phyloP scores from a whole-genome alignment of 2,329 filamentous ascomycete species.

The Phyllosticta capitalensis region DNA sequence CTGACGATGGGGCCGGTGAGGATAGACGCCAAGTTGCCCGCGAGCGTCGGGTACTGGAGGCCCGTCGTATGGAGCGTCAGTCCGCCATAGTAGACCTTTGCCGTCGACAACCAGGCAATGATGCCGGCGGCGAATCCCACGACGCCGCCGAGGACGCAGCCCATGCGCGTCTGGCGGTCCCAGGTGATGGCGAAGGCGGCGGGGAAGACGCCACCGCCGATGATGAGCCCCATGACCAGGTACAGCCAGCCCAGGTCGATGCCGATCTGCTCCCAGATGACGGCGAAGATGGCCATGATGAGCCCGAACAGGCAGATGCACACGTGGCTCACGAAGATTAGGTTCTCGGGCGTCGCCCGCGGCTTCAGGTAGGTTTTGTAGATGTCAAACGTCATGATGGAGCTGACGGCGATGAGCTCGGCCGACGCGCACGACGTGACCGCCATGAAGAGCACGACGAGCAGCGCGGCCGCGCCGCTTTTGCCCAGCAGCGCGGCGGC shows the following conservation, averaged over 20 bases:
- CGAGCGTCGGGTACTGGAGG: slow-evolving; percentile 41
- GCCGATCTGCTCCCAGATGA: slow-evolving; percentile 40
- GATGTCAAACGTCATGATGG: slow-evolving; percentile 46
- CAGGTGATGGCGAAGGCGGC: slow-evolving; percentile 46
- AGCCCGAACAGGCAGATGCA: slow-evolving; percentile 45
- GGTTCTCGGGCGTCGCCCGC: slow-evolving; percentile 36
- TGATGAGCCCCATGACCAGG: slow-evolving; percentile 46
- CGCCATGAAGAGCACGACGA: slow-evolving; percentile 32
- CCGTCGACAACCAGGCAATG: slow-evolving; percentile 44
- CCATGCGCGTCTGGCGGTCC: slow-evolving; percentile 40
- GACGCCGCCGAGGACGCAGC: slow-evolving; percentile 42
- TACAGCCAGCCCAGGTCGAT: slow-evolving; percentile 46
- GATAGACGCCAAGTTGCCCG: slow-evolving; percentile 43
- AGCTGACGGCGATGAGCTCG: slow-evolving; percentile 45
- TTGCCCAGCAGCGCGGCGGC: slow-evolving; percentile 31
- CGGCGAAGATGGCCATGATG: slow-evolving; percentile 43
- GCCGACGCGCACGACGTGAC: slow-evolving; percentile 41
- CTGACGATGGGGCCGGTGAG: slow-evolving; percentile 37
- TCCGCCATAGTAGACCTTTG: slow-evolving; percentile 38
- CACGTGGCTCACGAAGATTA: slow-evolving; percentile 44
- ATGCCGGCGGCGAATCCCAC: slow-evolving; percentile 43
- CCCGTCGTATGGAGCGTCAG: slow-evolving; percentile 42
- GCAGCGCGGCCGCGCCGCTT: slow-evolving; percentile 25
- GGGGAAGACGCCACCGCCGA: slow-evolving; percentile 45
- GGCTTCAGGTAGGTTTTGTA: slow-evolving; percentile 43